Conservation (phyloP, 1,139 yeast genomes). For the Meyerozyma guilliermondii region DNA sequence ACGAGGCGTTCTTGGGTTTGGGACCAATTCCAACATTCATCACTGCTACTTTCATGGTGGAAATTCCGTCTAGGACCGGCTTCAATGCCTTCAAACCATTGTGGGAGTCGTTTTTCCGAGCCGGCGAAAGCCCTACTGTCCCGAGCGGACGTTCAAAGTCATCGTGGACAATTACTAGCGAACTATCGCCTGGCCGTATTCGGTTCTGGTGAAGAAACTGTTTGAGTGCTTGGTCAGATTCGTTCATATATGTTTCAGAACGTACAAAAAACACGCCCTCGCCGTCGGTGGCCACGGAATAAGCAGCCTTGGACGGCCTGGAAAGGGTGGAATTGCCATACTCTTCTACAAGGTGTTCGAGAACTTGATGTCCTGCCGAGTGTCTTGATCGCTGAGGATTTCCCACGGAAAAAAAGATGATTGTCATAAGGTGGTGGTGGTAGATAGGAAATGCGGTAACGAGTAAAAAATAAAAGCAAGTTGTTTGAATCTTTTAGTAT, state of each 20-base stretch:
- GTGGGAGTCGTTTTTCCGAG: slow-evolving; percentile 37
- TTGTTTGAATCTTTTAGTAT: neutral
- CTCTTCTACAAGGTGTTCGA: slow-evolving; percentile 22
- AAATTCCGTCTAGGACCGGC: slow-evolving; percentile 5
- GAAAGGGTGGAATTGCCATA: slow-evolving; percentile 22
- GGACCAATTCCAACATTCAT: slow-evolving; percentile 44
- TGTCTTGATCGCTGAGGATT: slow-evolving; percentile 42
- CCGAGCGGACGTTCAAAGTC: slow-evolving; percentile 35
- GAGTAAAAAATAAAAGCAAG: neutral
- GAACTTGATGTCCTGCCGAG: slow-evolving; percentile 35
- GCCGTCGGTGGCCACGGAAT: slow-evolving; percentile 18
- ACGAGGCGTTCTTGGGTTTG: slow-evolving; percentile 31
- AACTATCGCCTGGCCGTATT: slow-evolving; percentile 11
- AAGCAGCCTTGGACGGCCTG: slow-evolving; percentile 14
- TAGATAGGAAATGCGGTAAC: too few relatives aligned
- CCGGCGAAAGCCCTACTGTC: slow-evolving; percentile 20
- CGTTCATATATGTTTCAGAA: slow-evolving; percentile 40
- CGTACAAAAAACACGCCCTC: slow-evolving; percentile 25
- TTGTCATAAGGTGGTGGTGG: neutral
- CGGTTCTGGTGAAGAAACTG: slow-evolving; percentile 18
- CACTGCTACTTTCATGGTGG: slow-evolving; percentile 17
- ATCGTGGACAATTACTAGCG: slow-evolving; percentile 30
- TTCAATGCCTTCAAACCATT: slow-evolving; percentile 33
- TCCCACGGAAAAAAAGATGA: slow-evolving; percentile 36
- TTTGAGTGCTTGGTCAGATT: slow-evolving; percentile 27